phyloP scores from a whole-genome alignment of 1,284 basidiomycete genomes.

The Ceratobasidium sp. region DNA sequence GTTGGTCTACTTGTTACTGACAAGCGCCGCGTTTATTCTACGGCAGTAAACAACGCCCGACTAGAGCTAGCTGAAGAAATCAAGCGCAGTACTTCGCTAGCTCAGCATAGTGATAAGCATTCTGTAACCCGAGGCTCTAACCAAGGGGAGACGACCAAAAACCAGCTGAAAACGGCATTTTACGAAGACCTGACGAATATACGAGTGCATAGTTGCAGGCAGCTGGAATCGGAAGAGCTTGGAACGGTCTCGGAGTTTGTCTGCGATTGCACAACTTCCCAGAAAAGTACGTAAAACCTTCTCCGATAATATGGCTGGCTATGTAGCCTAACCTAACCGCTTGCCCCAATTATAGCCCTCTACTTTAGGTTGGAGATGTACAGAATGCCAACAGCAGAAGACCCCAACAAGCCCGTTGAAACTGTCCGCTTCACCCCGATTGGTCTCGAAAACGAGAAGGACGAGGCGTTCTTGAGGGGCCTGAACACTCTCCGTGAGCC shows the following conservation, averaged over 20 bases:
- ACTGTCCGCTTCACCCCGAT: conserved; percentile 51
- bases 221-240: conserved; percentile 53
- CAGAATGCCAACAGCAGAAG: conserved; percentile 54
- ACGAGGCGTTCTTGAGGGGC: conserved; percentile 64
- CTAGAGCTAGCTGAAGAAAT: conserved; percentile 73
- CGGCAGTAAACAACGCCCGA: conserved; percentile 44
- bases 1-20: neutral
- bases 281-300: conserved; percentile 58
- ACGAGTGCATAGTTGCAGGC: conserved; percentile 66
- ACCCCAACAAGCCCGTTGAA: conserved; percentile 15
- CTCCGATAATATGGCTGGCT: no score
- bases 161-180: conserved; percentile 67
- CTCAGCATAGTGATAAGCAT: conserved; percentile 60
- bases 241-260: conserved; percentile 54
- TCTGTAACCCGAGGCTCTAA: conserved; percentile 52
- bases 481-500: conserved; percentile 72
- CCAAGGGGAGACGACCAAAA: conserved; percentile 54
- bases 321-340: no score
- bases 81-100: conserved; percentile 61
- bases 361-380: conserved; percentile 70
- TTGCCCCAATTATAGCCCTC: conserved; percentile 62
- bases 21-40: neutral
- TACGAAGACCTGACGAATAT: conserved; percentile 75
- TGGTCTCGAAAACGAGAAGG: conserved; percentile 71
- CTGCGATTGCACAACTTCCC: conserved; percentile 47